Conservation (phyloP, 495 filamentous ascomycete genomes). For the Tuber calosporum region DNA sequence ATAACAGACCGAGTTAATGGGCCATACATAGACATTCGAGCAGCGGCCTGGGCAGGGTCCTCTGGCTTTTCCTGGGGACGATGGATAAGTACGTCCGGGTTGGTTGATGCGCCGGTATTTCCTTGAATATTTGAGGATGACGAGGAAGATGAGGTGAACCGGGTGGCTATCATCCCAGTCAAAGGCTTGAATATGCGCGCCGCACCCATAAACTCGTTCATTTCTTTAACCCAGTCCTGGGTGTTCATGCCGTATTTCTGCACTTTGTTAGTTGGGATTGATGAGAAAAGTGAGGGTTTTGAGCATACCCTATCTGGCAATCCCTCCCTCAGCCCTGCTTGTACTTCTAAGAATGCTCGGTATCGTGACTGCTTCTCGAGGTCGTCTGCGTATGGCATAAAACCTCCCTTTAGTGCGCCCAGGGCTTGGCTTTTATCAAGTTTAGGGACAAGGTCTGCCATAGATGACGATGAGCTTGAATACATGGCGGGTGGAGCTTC, state of each 20-base stretch:
- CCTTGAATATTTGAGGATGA: conserved; percentile 45
- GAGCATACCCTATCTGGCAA: conserved; percentile 53
- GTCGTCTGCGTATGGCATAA: conserved; percentile 83
- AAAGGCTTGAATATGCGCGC: conserved; percentile 90
- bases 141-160: conserved; percentile 71
- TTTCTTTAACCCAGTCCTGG: conserved; percentile 72
- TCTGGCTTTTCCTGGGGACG: conserved; percentile 57
- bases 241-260: conserved; percentile 48
- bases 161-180: conserved; percentile 81
- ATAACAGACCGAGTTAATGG: conserved; percentile 65
- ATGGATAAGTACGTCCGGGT: conserved; percentile 48
- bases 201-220: conserved; percentile 79
- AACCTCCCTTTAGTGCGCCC: conserved; percentile 66
- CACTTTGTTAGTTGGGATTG: conserved; percentile 11
- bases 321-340: conserved; percentile 56
- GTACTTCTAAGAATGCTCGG: conserved; percentile 67
- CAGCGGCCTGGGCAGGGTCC: conserved; percentile 78
- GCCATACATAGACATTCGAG: conserved; percentile 89
- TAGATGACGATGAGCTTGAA: conserved; percentile 22
- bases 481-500: conserved; percentile 48
- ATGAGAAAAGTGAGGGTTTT: not conserved
- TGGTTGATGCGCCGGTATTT: conserved; percentile 29
- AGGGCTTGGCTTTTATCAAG: conserved; percentile 67
- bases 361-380: conserved; percentile 71
- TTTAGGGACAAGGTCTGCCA: conserved; percentile 55